phyloP scores from a whole-genome alignment of 257 asterid genomes.

The Paulownia fortunei region DNA sequence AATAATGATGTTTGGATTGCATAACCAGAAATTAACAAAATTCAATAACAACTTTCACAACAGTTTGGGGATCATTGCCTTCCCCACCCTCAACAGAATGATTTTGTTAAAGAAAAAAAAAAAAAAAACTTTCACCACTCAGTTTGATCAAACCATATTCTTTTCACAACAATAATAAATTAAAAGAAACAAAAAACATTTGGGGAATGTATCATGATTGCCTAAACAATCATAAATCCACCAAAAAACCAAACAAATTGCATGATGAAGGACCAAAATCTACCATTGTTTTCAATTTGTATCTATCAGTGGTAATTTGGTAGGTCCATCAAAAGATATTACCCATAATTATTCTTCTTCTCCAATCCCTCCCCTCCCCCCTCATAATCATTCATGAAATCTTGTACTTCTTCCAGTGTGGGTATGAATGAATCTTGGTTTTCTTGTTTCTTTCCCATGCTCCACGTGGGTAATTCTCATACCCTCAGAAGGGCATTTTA shows the following conservation, averaged over 20 bases:
- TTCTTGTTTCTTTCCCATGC: slow-evolving; percentile 9
- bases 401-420: not conserved
- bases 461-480: slow-evolving; percentile 30
- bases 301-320: not conserved
- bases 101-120: no score
- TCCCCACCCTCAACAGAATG: no score
- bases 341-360: not conserved
- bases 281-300: not conserved
- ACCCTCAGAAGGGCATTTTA: slow-evolving; percentile 6
- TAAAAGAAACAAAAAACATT: not conserved
- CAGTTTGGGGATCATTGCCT: no score
- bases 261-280: not conserved
- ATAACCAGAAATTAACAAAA: not conserved
- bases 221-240: slow-evolving; percentile 29
- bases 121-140: not conserved
- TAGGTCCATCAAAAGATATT: slow-evolving; percentile 18
- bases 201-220: slow-evolving; percentile 27
- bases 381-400: slow-evolving; percentile 19
- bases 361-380: not conserved
- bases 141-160: not conserved
- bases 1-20: not conserved
- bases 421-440: slow-evolving; percentile 31
- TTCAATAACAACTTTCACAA: no score
- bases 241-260: slow-evolving; percentile 12
- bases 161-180: not conserved